phyloP scores from a whole-genome alignment of 169 alveolate genomes.

The Eimeria tenella region DNA sequence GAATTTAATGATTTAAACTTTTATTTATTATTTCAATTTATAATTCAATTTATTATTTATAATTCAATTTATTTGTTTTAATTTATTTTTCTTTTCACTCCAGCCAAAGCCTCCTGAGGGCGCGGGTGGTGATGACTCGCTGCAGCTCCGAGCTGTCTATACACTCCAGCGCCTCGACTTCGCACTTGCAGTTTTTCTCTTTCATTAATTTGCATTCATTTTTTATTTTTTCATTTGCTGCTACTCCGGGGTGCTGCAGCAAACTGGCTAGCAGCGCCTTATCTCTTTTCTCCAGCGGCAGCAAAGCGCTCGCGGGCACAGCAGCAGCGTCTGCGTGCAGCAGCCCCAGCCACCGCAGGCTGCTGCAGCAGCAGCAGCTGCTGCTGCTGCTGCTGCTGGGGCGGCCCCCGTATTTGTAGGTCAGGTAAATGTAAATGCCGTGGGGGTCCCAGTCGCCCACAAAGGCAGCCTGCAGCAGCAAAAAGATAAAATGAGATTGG shows the following conservation, averaged over 20 bases:
- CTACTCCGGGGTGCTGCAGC: slow-evolving; percentile 41
- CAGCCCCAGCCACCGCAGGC: slow-evolving; percentile 75
- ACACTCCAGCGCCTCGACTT: slow-evolving; percentile 66
- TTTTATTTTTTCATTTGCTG: not conserved
- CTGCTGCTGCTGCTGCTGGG: not conserved
- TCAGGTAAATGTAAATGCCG: slow-evolving; percentile 59
- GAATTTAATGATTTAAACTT: too few relatives aligned
- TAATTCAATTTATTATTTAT: too few relatives aligned
- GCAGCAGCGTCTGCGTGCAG: not conserved
- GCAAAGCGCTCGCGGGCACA: slow-evolving; percentile 13
- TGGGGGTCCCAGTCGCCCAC: slow-evolving; percentile 80
- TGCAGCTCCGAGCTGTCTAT: slow-evolving; percentile 34
- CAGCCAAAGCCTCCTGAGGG: too few relatives aligned
- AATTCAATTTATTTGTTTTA: too few relatives aligned
- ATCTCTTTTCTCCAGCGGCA: slow-evolving; percentile 32
- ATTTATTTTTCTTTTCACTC: too few relatives aligned
- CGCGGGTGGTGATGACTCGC: too few relatives aligned
- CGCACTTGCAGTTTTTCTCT: slow-evolving; percentile 24
- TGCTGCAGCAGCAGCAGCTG: not conserved
- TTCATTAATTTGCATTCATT: slow-evolving; percentile 39
- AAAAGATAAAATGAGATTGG: too few relatives aligned
- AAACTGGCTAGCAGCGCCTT: slow-evolving; percentile 5
- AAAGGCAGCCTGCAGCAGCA: slow-evolving; percentile 41
- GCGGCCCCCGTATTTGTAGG: slow-evolving; percentile 45
- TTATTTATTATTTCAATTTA: too few relatives aligned